Percentiles rank a stretch among this genome's conserved stretches.
Conservation (phyloP, 2,329 filamentous ascomycete genomes). For the Bipolaris oryzae region DNA sequence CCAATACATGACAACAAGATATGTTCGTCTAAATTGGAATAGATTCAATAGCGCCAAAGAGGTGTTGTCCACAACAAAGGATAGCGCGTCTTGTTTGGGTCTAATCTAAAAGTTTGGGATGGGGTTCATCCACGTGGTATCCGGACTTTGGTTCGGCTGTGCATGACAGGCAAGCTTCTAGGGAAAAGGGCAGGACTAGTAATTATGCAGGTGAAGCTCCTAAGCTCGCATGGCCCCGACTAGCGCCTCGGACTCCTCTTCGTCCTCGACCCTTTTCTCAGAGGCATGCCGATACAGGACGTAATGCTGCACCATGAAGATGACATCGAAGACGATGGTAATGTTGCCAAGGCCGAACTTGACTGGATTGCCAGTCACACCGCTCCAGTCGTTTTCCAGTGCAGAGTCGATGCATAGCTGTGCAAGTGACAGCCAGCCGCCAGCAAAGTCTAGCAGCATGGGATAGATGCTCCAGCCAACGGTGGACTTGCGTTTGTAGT, state of each 20-base stretch:
- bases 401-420: slow-evolving; percentile 88
- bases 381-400: slow-evolving; percentile 84
- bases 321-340: slow-evolving; percentile 80
- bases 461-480: slow-evolving; percentile 84
- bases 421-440: slow-evolving; percentile 78
- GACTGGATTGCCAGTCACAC: slow-evolving; percentile 87
- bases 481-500: slow-evolving; percentile 84
- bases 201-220: not conserved
- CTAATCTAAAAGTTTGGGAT: not conserved
- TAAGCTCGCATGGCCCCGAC: slow-evolving; percentile 11
- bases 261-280: slow-evolving; percentile 34
- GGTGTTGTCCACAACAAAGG: not conserved
- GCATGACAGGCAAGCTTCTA: not conserved
- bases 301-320: slow-evolving; percentile 91
- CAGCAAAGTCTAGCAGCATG: slow-evolving; percentile 82
- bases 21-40: not conserved
- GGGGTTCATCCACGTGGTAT: not conserved
- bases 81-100: not conserved
- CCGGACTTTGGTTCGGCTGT: not conserved
- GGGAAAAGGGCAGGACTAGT: not conserved
- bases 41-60: not conserved
- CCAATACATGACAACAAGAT: not conserved
- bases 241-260: slow-evolving; percentile 35
- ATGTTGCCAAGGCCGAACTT: slow-evolving; percentile 88
- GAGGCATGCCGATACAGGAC: slow-evolving; percentile 65